Evolutionary conservation across 2,329 filamentous ascomycete genomes (phyloP), one percentile per base, ranked within the genome.

Genomic region (Paecilomyces sp.): DNA sequence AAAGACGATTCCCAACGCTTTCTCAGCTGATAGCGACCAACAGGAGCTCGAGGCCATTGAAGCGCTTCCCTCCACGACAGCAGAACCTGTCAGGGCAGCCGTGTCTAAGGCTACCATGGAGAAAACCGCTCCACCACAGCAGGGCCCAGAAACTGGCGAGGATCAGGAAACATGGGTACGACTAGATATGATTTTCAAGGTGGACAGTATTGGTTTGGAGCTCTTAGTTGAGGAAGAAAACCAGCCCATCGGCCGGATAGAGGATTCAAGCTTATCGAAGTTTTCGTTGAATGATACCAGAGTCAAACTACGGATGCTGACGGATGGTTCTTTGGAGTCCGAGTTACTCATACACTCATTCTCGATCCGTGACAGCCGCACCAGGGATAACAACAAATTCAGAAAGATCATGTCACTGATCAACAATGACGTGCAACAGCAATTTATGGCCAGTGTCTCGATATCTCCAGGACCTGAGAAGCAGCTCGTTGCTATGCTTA

Each of bases 331-430:
- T 0, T 76, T 99, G 50, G 94, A 99, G 72, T 92, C 92, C 2
- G 95, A 99, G 71, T 84, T 99, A 6, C 82, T 96, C 36, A 92
- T 99, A 15, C 89, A 94, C 61, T 94, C 93, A 0, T 97, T 99
- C 73, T 96, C 92, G 0, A 96, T 97, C 64, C 85, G 90, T 59
- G 94, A 99, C 72, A 97, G 89, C 63, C 88, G 95, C n/a, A 87
- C 86, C 3, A 85, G 86, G 58, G 92, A 96, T 67, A 90, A 88
- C 4, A 99, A 97, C 79, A 97, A 96, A 71, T 99, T 95, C 82
- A 87, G 92, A 56, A 95, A 93, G 73, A 97, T 99, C 77, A 97
- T 99, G 94, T 92, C 92, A 1, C 88, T 96, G 58, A 92, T 92
- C 69, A 97, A 97, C 74, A 93, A 92, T 66, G 89, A 92, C 59